Base-by-base conservation (phyloP, 176 grass and related monocot genomes). In the Cenchrus americanus region DNA sequence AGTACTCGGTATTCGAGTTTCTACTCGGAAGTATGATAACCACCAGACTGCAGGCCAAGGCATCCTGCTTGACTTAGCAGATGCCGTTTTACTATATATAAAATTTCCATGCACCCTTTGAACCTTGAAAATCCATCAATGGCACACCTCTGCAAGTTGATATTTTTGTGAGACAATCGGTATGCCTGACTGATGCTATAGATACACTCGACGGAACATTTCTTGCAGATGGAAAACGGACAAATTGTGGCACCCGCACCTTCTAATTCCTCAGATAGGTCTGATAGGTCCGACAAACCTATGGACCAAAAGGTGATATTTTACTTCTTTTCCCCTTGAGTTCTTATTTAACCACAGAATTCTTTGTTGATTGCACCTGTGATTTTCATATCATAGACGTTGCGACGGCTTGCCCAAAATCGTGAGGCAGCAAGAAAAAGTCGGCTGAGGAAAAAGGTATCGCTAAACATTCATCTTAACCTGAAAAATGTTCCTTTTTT, bases 371-470 rank as follows among this genome's bases (percentile, higher is more conserved):
- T 81, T 74, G 54, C 73, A 53, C 62, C 12, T 58, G 15, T 8
- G 22, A n/a, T 70, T 65, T 5, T 9, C 51, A 49, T 86, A 37
- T 42, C 6, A 21, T 65, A 93, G 92, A 81, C 86, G 27, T 7
- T 83, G 71, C 92, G 92, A 5, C 86, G 92, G 50, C 92, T 93
- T 61, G 92, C 92, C 43, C 92, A 93, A 80, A 93, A 93, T 88
- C 86, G 92, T 47, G 92, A 93, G 81, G 92, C 92, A 21, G 92
- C 92, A 72, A 88, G 92, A 66, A 93, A 93, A 82, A 93, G 92
- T 80, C 82, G 92, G 7, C 51, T 93, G 51, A 93, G 88, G 79
- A 93, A 93, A 88, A 93, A 93, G 88, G 92, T 93, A 80, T 49
- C 0, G 1, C 21, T 62, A 62, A 55, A 79, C 13, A 22, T 57